A percentile compares a stretch with the other conserved stretches of the same genome.
phyloP scores from a whole-genome alignment of 1,284 basidiomycete species.

The Malassezia obtusa region DNA sequence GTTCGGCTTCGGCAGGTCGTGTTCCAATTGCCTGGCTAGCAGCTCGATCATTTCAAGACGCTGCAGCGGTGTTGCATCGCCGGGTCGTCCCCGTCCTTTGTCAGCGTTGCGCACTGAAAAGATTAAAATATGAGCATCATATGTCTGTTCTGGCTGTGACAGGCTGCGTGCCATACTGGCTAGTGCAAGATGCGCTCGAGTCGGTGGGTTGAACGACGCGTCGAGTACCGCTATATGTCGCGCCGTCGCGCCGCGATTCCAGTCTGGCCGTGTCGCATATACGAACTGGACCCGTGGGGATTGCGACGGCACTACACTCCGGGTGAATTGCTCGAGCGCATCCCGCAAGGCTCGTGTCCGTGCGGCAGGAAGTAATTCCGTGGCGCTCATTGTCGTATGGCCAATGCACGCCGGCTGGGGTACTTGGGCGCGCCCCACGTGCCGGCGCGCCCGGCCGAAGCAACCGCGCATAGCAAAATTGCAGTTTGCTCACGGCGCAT shows the following conservation, averaged over 20 bases:
- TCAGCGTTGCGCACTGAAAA: slow-evolving; percentile 82
- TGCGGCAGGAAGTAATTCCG: not conserved
- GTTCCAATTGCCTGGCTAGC: slow-evolving; percentile 34
- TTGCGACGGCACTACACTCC: not conserved
- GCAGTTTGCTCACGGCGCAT: not conserved
- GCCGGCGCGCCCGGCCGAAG: not conserved
- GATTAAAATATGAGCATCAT: slow-evolving; percentile 69
- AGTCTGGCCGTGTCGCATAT: slow-evolving; percentile 20
- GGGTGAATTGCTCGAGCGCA: slow-evolving; percentile 1
- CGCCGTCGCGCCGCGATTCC: slow-evolving; percentile 12
- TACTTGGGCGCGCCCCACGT: slow-evolving; percentile 1
- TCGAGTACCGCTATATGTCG: slow-evolving; percentile 60
- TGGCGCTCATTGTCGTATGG: not conserved
- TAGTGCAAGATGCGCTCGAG: slow-evolving; percentile 71
- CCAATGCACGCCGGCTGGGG: not conserved
- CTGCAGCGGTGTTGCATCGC: slow-evolving; percentile 53
- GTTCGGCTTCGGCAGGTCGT: not conserved
- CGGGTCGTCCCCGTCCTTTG: slow-evolving; percentile 59
- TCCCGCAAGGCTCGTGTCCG: slow-evolving; percentile 3
- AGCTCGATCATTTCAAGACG: slow-evolving; percentile 48
- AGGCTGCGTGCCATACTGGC: slow-evolving; percentile 50
- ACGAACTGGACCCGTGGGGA: slow-evolving; percentile 9
- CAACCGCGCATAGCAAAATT: slow-evolving; percentile 1
- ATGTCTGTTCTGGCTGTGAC: slow-evolving; percentile 36
- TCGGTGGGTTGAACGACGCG: slow-evolving; percentile 90